Evolutionary conservation across 2,329 filamentous ascomycete genomes (phyloP), one percentile per base, ranked within the genome.

Genomic region (Coleophoma cylindrospora): DNA sequence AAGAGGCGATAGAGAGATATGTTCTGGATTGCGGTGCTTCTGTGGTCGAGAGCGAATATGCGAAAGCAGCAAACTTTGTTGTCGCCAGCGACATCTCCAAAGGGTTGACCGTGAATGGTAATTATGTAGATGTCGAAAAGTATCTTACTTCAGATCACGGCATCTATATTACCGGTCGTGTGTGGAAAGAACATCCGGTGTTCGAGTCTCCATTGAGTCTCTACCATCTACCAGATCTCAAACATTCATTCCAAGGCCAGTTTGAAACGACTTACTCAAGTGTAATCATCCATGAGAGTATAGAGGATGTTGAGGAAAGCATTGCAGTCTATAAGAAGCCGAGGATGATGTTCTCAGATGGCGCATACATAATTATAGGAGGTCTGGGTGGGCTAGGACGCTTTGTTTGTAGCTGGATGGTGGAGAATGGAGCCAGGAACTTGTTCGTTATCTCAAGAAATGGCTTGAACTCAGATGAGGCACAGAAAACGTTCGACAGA

Each of bases 41-140:
- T 7, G 41, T 43, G 6, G 17, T 43, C n/a, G 38, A 10, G 15
- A 19, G 17, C 27, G 41, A 43, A 11, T 11, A 13, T n/a, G 6
- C 17, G n/a, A 27, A 12, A 4, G 12, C n/a, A 12, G 41, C 41
- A 10, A 34, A 40, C 11, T 48, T 61, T 37, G 48, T 36, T 14
- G 58, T 54, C 3, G 43, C 8, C n/a, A 19, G 58, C 19, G 58
- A 61, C 37, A 34, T 56, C 10, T 54, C 59, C 1, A 49, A 49
- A 9, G 43, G 53, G 13, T 12, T 51, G 8, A 37, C 15, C 5
- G 45, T 47, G 12, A 43, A 43, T 15, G 17, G 27, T 5, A 22
- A 17, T 3, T n/a, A 51, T 15, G 22, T 43, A 13, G 37, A 45
- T 7, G 40, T 51, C 15, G 47, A 49, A 34, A 46, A 47, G 34